A percentile compares a stretch with the other conserved stretches of the same genome.
Evolutionary conservation across 345 rosid species (phyloP).

Genomic region (Salix purpurea): DNA sequence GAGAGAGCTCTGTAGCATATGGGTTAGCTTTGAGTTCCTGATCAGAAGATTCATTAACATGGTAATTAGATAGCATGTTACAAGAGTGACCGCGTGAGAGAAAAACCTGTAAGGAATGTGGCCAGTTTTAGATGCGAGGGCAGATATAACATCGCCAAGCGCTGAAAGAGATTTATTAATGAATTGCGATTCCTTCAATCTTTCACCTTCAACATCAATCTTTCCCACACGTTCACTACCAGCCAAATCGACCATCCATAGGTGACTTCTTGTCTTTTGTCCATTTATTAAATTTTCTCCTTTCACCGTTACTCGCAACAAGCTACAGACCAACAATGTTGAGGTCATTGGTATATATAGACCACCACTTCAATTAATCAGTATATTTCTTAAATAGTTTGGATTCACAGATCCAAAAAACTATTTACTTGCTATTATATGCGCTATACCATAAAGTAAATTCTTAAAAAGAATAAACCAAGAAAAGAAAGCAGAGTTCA

Average conservation of each 20-base stretch:
- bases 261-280: constrained; percentile 78
- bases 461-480: background rate
- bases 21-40: constrained; percentile 99
- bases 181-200: constrained; percentile 90
- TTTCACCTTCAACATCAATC: constrained; percentile 91
- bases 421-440: too few species aligned
- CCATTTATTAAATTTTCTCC: constrained; percentile 74
- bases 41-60: background rate
- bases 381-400: background rate
- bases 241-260: constrained; percentile 97
- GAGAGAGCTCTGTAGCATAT: constrained; percentile 91
- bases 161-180: constrained; percentile 95
- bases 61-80: background rate
- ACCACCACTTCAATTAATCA: background rate
- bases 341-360: background rate
- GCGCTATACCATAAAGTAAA: too few species aligned
- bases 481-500: background rate
- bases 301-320: constrained; percentile 80
- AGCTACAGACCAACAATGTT: constrained; percentile 37
- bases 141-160: constrained; percentile 89
- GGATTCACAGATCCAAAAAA: background rate
- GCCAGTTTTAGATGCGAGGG: constrained; percentile 85
- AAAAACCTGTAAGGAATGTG: constrained; percentile 86
- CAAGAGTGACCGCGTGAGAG: constrained; percentile 7
- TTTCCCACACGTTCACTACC: constrained; percentile 98